Evolutionary conservation across 768 basidiomycete genomes (phyloP).

Genomic region (Lentinula edodes): DNA sequence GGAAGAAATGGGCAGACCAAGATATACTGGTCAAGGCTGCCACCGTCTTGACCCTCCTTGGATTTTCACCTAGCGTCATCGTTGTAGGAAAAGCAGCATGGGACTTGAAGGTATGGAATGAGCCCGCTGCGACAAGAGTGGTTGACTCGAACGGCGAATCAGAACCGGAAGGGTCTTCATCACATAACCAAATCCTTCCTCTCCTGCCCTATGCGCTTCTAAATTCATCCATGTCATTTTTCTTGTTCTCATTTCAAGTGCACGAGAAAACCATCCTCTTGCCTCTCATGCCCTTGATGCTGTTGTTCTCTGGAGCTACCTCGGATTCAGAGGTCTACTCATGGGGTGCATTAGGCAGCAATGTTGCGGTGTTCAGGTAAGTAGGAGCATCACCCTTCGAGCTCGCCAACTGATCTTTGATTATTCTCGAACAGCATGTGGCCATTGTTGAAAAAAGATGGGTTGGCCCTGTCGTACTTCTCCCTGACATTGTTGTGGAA

Average conservation of each 20-base stretch:
- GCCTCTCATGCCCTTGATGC: conserved; percentile 78
- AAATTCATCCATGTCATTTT: conserved; percentile 85
- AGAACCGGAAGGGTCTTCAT: neutral
- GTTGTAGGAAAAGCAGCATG: conserved; percentile 36
- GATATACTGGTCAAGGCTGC: conserved; percentile 59
- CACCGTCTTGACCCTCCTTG: conserved; percentile 57
- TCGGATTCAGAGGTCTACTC: conserved; percentile 55
- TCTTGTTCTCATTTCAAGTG: conserved; percentile 94
- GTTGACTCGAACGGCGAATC: neutral
- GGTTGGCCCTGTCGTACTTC: conserved; percentile 68
- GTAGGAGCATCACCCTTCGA: conserved; percentile 12
- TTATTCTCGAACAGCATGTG: conserved; percentile 63
- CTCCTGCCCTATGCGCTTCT: conserved; percentile 79
- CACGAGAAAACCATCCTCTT: conserved; percentile 92
- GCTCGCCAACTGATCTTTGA: neutral
- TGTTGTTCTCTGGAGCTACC: conserved; percentile 60
- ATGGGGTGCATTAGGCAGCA: conserved; percentile 72
- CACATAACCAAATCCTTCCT: conserved; percentile 46
- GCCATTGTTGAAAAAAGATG: conserved; percentile 80
- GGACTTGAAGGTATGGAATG: conserved; percentile 17
- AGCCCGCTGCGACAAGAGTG: neutral
- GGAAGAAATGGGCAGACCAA: conserved; percentile 52
- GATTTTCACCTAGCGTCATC: conserved; percentile 60
- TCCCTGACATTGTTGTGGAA: conserved; percentile 76
- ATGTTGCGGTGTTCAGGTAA: conserved; percentile 85